These are phyloP conservation scores for Lepraria neglecta DNA, from an alignment of 495 filamentous ascomycete species.

Conservation along the genomic window DNA sequence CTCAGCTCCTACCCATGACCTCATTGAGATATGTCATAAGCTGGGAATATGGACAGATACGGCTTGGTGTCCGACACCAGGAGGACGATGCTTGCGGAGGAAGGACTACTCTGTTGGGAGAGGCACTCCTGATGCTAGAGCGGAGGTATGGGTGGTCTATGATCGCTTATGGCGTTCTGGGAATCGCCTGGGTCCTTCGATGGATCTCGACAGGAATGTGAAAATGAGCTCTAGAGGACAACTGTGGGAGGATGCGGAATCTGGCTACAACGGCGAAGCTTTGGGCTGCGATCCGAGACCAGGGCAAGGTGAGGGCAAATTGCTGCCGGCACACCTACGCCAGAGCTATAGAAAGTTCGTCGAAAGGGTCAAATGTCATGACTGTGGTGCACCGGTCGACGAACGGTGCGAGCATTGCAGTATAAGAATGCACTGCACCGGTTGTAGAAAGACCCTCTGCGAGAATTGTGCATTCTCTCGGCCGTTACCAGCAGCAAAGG, in stretches of 20 bases:
- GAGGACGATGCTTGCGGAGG: constrained; percentile 50
- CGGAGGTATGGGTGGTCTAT: constrained; percentile 58
- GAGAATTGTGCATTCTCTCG: constrained; percentile 55
- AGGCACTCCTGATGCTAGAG: constrained; percentile 42
- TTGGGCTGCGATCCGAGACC: constrained; percentile 43
- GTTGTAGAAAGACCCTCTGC: constrained; percentile 56
- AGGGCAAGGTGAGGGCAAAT: constrained; percentile 49
- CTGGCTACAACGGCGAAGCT: constrained; percentile 50
- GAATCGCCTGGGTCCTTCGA: constrained; percentile 49
- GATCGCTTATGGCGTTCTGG: constrained; percentile 56
- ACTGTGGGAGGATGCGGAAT: constrained; percentile 54
- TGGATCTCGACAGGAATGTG: constrained; percentile 24
- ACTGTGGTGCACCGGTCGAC: constrained; percentile 46
- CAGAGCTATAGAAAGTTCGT: constrained; percentile 50
- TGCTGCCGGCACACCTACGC: constrained; percentile 48
- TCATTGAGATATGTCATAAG: constrained; percentile 56
- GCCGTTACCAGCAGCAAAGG: constrained; percentile 40
- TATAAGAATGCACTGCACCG: constrained; percentile 57
- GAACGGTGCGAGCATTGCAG: constrained; percentile 59
- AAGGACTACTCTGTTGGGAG: constrained; percentile 53
- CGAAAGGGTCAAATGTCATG: constrained; percentile 48
- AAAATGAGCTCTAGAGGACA: constrained; percentile 39
- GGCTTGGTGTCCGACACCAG: constrained; percentile 57
- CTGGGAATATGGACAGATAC: constrained; percentile 60
- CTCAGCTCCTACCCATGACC: constrained; percentile 55